Conservation (phyloP, 1,284 basidiomycete genomes). For the Cryptococcus sp. region DNA sequence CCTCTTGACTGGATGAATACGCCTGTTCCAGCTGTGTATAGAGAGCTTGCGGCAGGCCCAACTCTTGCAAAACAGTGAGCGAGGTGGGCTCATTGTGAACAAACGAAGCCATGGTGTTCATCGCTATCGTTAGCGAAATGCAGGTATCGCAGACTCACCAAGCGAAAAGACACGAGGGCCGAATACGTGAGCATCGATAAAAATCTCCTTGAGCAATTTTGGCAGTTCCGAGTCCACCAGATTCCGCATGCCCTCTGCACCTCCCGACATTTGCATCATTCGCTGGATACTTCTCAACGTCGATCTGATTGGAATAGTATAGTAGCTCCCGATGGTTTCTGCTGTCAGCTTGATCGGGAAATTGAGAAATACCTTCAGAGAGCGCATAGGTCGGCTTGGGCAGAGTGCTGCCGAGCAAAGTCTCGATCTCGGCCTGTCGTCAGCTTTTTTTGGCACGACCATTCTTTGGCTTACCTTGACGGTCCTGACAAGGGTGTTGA, state of each 20-base stretch:
- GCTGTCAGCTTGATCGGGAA: neutral
- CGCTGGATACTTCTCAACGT: slow-evolving; percentile 90
- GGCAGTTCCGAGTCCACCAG: slow-evolving; percentile 88
- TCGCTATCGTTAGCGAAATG: slow-evolving; percentile 58
- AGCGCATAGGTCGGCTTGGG: slow-evolving; percentile 2
- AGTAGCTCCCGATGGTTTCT: slow-evolving; percentile 23
- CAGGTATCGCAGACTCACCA: slow-evolving; percentile 51
- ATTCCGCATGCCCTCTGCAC: slow-evolving; percentile 88
- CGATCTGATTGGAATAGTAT: slow-evolving; percentile 63
- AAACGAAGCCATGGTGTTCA: slow-evolving; percentile 97
- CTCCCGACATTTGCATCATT: slow-evolving; percentile 94
- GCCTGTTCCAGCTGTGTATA: slow-evolving; percentile 78
- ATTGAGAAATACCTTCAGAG: neutral
- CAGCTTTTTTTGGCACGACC: neutral
- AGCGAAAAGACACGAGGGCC: slow-evolving; percentile 81
- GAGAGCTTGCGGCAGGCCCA: slow-evolving; percentile 81
- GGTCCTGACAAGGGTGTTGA: slow-evolving; percentile 77
- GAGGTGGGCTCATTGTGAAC: slow-evolving; percentile 99
- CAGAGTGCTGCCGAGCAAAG: neutral
- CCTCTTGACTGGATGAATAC: slow-evolving; percentile 83
- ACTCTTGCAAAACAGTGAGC: slow-evolving; percentile 85
- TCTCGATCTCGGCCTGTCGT: slow-evolving; percentile 16
- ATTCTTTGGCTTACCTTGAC: slow-evolving; percentile 78
- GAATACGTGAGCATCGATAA: slow-evolving; percentile 75
- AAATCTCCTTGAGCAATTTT: slow-evolving; percentile 80